Evolutionary conservation across 176 grass and related monocot genomes (phyloP).

Genomic region (Cenchrus fungigraminus): DNA sequence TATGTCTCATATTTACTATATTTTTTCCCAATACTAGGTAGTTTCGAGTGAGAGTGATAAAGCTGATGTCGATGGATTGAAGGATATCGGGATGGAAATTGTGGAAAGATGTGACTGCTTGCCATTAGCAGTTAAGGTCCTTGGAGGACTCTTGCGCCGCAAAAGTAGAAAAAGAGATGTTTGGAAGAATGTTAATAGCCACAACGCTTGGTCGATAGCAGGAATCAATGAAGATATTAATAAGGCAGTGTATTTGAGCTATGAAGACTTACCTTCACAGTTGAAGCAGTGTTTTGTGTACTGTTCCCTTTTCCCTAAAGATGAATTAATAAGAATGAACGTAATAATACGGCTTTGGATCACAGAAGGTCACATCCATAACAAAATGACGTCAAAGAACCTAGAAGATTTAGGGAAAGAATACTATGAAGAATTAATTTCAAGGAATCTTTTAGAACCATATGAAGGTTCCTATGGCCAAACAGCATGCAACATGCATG

Average conservation of each 20-base stretch:
- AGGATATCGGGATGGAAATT: background rate
- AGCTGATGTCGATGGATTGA: background rate
- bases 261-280: slow-evolving; percentile 36
- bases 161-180: background rate
- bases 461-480: rapidly evolving
- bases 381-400: background rate
- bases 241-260: slow-evolving; percentile 35
- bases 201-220: background rate
- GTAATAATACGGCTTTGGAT: background rate
- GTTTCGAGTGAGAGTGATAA: background rate
- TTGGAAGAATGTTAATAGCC: slow-evolving; percentile 10
- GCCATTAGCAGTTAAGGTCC: too few relatives aligned
- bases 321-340: rapidly evolving
- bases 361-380: slow-evolving; percentile 7
- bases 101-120: too few relatives aligned
- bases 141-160: too few relatives aligned
- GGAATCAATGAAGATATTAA: background rate
- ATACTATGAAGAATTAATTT: slow-evolving; percentile 30
- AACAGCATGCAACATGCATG: slow-evolving; percentile 15
- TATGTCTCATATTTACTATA: background rate
- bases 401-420: background rate
- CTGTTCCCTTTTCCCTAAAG: slow-evolving; percentile 35
- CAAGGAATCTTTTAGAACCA: slow-evolving; percentile 30
- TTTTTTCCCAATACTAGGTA: background rate
- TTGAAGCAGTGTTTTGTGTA: slow-evolving; percentile 43